Evolutionary conservation across 2,329 filamentous ascomycete species (phyloP).

Genomic region (Thelonectria blattea): DNA sequence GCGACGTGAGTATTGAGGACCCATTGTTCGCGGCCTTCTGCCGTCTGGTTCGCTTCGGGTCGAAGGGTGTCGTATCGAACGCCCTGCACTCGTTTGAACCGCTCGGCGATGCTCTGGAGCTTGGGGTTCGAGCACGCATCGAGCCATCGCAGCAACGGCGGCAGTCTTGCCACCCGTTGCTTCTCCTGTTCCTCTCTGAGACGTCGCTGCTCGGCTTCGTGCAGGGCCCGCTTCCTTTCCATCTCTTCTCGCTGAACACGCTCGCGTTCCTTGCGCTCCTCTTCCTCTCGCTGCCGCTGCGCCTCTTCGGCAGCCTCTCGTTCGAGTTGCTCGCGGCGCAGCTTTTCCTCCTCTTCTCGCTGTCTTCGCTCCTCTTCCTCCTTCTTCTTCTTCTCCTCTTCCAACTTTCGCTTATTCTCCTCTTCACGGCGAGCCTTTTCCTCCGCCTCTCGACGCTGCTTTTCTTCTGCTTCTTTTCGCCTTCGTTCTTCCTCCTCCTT

Average conservation of each 20-base stretch:
- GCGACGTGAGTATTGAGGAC: slow-evolving; percentile 69
- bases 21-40: slow-evolving; percentile 69
- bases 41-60: slow-evolving; percentile 56
- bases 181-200: slow-evolving; percentile 62
- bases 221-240: slow-evolving; percentile 56
- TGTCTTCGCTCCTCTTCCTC: slow-evolving; percentile 46
- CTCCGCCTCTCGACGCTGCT: slow-evolving; percentile 45
- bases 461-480: slow-evolving; percentile 45
- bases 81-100: slow-evolving; percentile 63
- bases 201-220: slow-evolving; percentile 58
- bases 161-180: slow-evolving; percentile 61
- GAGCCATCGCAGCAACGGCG: slow-evolving; percentile 67
- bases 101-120: slow-evolving; percentile 55
- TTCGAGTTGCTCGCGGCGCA: slow-evolving; percentile 52
- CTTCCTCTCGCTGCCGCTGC: slow-evolving; percentile 59
- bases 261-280: slow-evolving; percentile 58
- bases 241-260: slow-evolving; percentile 52
- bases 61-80: slow-evolving; percentile 69
- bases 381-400: slow-evolving; percentile 46
- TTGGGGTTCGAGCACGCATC: slow-evolving; percentile 59
- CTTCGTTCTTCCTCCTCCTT: slow-evolving; percentile 47
- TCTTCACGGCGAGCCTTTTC: slow-evolving; percentile 46
- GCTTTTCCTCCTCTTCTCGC: slow-evolving; percentile 55
- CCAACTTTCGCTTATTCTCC: slow-evolving; percentile 46
- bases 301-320: slow-evolving; percentile 57